These are phyloP conservation scores for Daphne laureola DNA, from an alignment of 441 rosid genomes.

Conservation along the genomic window DNA sequence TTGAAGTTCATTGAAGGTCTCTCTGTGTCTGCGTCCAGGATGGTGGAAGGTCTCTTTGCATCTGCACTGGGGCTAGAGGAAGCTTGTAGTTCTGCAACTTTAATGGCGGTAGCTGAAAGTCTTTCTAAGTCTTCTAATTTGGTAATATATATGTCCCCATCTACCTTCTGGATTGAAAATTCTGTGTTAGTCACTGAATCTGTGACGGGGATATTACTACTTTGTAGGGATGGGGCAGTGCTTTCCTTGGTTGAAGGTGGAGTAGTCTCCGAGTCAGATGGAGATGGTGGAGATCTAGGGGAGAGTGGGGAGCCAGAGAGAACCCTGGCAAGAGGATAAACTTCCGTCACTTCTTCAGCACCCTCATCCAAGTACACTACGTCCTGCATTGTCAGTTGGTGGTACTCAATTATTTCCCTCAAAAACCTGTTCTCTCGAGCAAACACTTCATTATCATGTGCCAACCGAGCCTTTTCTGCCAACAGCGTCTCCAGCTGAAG, in stretches of 20 bases:
- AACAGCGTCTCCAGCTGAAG: conserved; percentile 86
- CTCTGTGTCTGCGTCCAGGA: too few relatives aligned
- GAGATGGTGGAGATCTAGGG: conserved; percentile 43
- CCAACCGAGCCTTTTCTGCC: conserved; percentile 90
- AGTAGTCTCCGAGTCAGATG: conserved; percentile 22
- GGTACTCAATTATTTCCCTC: conserved; percentile 90
- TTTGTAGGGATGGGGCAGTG: conserved; percentile 11
- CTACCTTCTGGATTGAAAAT: too few relatives aligned
- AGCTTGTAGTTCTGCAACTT: too few relatives aligned
- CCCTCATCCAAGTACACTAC: conserved; percentile 76
- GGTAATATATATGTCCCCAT: too few relatives aligned
- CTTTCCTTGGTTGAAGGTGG: conserved; percentile 26
- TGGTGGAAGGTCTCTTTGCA: too few relatives aligned
- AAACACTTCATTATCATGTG: conserved; percentile 70
- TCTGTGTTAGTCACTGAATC: too few relatives aligned
- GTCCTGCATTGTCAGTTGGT: conserved; percentile 90
- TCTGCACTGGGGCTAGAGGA: too few relatives aligned
- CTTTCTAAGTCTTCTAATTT: too few relatives aligned
- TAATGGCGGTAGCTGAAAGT: too few relatives aligned
- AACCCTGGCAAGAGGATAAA: conserved; percentile 43
- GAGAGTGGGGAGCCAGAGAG: conserved; percentile 42
- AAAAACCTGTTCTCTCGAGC: conserved; percentile 78
- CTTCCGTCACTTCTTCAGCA: conserved; percentile 70
- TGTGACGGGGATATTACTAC: not conserved
- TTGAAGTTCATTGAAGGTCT: too few relatives aligned